Base-by-base conservation (phyloP, 192 early-diverging fungal species). In the Backusella tuberculispora region DNA sequence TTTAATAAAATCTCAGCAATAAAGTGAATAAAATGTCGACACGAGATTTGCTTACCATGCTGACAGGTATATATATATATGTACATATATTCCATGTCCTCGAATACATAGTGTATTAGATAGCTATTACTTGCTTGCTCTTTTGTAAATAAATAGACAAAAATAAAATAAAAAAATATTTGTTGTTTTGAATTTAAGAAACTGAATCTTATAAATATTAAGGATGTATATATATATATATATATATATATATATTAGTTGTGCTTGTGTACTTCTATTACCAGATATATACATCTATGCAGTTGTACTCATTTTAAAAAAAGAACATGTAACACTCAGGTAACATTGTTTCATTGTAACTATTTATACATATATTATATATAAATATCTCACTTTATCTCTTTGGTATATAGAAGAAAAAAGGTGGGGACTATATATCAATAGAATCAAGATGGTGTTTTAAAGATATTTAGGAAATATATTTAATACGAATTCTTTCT, bases 291-390 rank as follows among this genome's bases (percentile, higher is more conserved):
- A 26, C 53, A n/a, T n/a, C 50, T 60, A 26, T 26, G 53, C 53
- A 60, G 21, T 24, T 60, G 53, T 60, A 60, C 53, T 60, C 53
- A 60, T 26, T 60, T 60, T 60, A 60, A 19, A 60, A 60, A 60
- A 60, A 60, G 53, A 60, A 60, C 5, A 60, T 60, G 53, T 60
- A 60, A 60, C 53, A 60, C 53, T 19, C 53, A 60, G 53, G 53
- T 60, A 60, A 60, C 53, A 60, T 60, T 60, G 26, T 60, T 10
- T 60, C 24, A 24, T 60, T 26, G 53, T 13, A 26, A 13, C 53
- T 60, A 19, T 60, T 26, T 60, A 60, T 60, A 60, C 10, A 26
- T 60, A 24, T 24, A 9, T 24, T 1, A 1, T 34, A 34, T 34
- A 34, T 34, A 34, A 34, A 34, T 34, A 34, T 34, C 29, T 34